Evolutionary conservation across 1,284 basidiomycete species (phyloP), one percentile per base, ranked within the genome.

Genomic region (Microbotryomycetes sp.): DNA sequence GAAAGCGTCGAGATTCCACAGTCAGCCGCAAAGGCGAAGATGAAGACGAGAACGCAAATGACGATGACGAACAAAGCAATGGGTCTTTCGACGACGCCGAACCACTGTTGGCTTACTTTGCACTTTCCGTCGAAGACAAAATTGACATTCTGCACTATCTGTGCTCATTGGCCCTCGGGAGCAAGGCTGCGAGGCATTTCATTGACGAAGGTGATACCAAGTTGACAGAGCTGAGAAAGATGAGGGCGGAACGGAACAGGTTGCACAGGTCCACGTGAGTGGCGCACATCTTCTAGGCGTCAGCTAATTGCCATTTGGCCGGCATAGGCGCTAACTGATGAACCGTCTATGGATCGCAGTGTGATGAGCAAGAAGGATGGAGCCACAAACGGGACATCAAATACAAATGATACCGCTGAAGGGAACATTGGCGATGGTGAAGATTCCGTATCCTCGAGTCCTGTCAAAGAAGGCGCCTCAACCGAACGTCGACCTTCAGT

Each of bases 211-310:
- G 89, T 71, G 92, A 93, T 71, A 83, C 87, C 68, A 85, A 87
- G 67, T 77, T 98, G 63, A 97, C 96, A 12, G 89, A 92, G 49
- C 80, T 96, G 55, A 80, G 94, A 67, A 98, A 98, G 78, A 91
- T 94, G 76, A 90, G 93, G 76, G 89, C 94, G 42, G 94, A 98
- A 69, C 84, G 93, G 56, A 93, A 92, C 75, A 81, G 93, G 64
- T 81, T 86, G 69, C 87, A 87, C 77, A 92, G 90, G 76, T 84
- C 87, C 73, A 81, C 86, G 89, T 92, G 74, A 78, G 89, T 83
- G 30, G 47, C 47, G 29, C 31, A 46, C 16, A 23, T 59, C 49
- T 48, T 45, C 9, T 50, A n/a, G 15, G n/a, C 25, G 9, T 2
- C 26, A 29, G 59, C 64, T 30, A 32, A 3, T 12, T 54, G 2